Evolutionary conservation across 805 yeast species (phyloP).

Genomic region (Phaffomyces thermotolerans): DNA sequence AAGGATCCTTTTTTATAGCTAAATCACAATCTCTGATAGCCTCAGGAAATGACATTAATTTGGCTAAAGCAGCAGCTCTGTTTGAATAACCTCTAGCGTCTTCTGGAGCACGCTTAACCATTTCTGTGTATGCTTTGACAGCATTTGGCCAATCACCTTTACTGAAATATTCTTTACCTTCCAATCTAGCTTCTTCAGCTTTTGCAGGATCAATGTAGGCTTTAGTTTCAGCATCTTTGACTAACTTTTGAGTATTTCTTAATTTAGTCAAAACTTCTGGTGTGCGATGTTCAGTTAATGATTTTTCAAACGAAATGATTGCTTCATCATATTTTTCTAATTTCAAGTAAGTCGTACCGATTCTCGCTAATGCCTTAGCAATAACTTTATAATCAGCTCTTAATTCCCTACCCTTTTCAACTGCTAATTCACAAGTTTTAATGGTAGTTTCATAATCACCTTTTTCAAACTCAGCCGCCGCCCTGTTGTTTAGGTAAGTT

Average conservation of each 20-base stretch:
- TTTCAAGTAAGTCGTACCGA: conserved; percentile 78
- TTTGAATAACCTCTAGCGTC: conserved; percentile 96
- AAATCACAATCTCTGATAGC: conserved; percentile 86
- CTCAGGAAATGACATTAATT: conserved; percentile 94
- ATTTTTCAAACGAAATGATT: conserved; percentile 72
- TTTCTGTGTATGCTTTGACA: conserved; percentile 89
- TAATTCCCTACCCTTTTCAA: conserved; percentile 81
- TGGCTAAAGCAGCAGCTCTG: conserved; percentile 95
- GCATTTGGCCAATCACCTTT: conserved; percentile 96
- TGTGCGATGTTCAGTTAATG: conserved; percentile 94
- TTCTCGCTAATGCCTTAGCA: conserved; percentile 89
- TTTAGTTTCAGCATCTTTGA: conserved; percentile 70
- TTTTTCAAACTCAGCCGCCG: conserved; percentile 96
- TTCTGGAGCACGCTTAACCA: conserved; percentile 93
- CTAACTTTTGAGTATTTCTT: conserved; percentile 78
- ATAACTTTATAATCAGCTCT: conserved; percentile 89
- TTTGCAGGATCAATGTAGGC: conserved; percentile 81
- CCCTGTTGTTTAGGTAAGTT: conserved; percentile 90
- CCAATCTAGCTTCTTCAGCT: conserved; percentile 91
- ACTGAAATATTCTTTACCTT: conserved; percentile 84
- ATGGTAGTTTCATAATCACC: conserved; percentile 87
- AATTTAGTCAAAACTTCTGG: conserved; percentile 87
- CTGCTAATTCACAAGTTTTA: conserved; percentile 70
- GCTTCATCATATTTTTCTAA: conserved; percentile 67
- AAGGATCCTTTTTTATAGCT: conserved; percentile 85